Evolutionary conservation across 139 green algal species (phyloP).

Genomic region (Gonium pectorale): DNA sequence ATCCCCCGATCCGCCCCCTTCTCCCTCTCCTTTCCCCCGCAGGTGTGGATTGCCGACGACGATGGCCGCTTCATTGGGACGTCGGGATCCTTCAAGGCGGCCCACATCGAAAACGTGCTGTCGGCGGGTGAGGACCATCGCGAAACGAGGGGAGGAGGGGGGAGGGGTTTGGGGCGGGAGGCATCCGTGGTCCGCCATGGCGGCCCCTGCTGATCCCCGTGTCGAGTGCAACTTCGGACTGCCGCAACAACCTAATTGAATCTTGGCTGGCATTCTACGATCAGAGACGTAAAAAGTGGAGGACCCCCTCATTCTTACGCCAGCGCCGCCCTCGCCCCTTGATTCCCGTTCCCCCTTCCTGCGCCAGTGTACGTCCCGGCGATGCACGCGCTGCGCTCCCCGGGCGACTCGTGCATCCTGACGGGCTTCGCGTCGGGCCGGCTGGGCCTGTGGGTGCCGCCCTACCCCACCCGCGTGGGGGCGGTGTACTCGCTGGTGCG

Average conservation of each 20-base stretch:
- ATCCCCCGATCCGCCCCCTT: too few relatives aligned
- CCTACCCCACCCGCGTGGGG: slow-evolving; percentile 64
- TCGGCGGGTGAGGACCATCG: slow-evolving; percentile 31
- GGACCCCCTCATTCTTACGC: too few relatives aligned
- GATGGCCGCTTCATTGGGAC: slow-evolving; percentile 43
- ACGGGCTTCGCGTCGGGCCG: slow-evolving; percentile 65
- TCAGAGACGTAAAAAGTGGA: too few relatives aligned
- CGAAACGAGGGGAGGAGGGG: not conserved
- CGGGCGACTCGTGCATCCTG: slow-evolving; percentile 66
- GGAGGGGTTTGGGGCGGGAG: too few relatives aligned
- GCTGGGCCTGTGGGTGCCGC: slow-evolving; percentile 67
- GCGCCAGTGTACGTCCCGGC: slow-evolving; percentile 66
- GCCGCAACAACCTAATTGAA: too few relatives aligned
- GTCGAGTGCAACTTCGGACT: too few relatives aligned
- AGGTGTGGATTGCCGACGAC: slow-evolving; percentile 61
- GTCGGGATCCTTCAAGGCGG: slow-evolving; percentile 50
- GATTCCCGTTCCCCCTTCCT: too few relatives aligned
- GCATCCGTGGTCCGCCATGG: too few relatives aligned
- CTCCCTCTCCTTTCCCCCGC: too few relatives aligned
- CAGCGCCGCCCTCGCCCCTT: too few relatives aligned
- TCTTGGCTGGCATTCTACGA: too few relatives aligned
- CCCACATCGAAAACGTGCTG: slow-evolving; percentile 65
- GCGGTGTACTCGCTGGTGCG: slow-evolving; percentile 57
- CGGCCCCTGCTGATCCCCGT: too few relatives aligned
- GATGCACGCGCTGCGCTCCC: slow-evolving; percentile 58